phyloP scores from a whole-genome alignment of 225 moss, liverwort and hornwort genomes.

The Physcomitrium patens region DNA sequence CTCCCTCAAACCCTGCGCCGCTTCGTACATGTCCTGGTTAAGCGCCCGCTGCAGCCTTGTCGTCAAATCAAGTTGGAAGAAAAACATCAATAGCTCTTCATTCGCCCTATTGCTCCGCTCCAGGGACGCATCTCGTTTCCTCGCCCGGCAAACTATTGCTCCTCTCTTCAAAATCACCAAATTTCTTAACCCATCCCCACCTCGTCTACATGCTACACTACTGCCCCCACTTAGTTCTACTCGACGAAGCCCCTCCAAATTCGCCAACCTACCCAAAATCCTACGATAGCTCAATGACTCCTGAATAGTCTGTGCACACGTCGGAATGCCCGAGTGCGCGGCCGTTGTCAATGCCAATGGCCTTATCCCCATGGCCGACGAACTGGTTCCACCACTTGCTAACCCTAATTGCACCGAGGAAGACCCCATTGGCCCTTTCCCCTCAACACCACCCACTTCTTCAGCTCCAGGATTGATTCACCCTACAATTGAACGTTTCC shows the following conservation, averaged over 20 bases:
- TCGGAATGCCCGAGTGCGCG: background rate
- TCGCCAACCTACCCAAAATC: background rate
- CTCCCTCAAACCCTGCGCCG: conserved; percentile 88
- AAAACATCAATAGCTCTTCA: conserved; percentile 86
- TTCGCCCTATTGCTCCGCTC: conserved; percentile 85
- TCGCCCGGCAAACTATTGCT: conserved; percentile 41
- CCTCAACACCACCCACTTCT: no score
- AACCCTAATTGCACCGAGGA: conserved; percentile 39
- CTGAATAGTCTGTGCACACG: background rate
- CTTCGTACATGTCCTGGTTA: conserved; percentile 91
- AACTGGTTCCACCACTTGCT: conserved; percentile 1
- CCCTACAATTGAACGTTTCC: no score
- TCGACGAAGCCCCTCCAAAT: background rate
- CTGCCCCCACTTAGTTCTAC: conserved; percentile 1
- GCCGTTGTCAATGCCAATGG: background rate
- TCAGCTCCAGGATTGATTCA: background rate
- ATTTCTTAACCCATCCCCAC: background rate
- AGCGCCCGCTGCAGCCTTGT: conserved; percentile 88
- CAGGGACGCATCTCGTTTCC: conserved; percentile 43
- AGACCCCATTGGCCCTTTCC: conserved; percentile 33
- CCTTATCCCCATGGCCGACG: background rate
- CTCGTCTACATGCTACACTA: background rate
- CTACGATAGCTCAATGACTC: background rate
- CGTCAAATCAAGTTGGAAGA: conserved; percentile 88
- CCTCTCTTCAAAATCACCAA: conserved; percentile 2